These are phyloP conservation scores for Herpetospermum pedunculosum DNA, from an alignment of 306 rosid genomes.

Conservation along the genomic window DNA sequence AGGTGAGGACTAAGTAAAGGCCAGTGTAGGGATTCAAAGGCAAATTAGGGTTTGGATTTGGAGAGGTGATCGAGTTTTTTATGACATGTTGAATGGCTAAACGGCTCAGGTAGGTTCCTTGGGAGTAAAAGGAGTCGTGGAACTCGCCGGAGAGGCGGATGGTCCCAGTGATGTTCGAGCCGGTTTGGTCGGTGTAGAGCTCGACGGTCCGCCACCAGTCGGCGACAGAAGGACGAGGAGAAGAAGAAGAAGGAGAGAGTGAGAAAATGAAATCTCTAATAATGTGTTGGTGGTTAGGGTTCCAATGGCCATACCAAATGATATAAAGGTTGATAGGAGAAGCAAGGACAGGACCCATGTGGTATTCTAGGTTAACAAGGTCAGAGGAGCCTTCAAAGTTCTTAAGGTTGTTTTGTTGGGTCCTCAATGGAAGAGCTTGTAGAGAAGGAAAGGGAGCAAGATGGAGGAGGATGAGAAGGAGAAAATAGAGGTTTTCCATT, in stretches of 20 bases:
- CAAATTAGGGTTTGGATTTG: conserved; percentile 14
- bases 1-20: conserved; percentile 29
- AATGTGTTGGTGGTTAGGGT: conserved; percentile 27
- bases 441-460: conserved; percentile 5
- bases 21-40: conserved; percentile 39
- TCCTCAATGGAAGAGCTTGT: conserved; percentile 20
- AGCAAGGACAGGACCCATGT: conserved; percentile 55
- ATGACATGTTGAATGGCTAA: conserved; percentile 31
- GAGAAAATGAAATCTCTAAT: conserved; percentile 37
- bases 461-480: not conserved
- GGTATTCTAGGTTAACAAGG: conserved; percentile 37
- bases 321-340: conserved; percentile 35
- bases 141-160: conserved; percentile 28
- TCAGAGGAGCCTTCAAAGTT: conserved; percentile 46
- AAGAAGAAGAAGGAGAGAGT: conserved; percentile 21
- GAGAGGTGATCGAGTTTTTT: conserved; percentile 19
- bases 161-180: conserved; percentile 32
- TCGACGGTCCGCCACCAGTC: conserved; percentile 44
- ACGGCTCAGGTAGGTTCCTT: conserved; percentile 31
- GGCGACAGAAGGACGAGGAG: conserved; percentile 28
- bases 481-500: conserved; percentile 10
- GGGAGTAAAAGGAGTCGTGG: conserved; percentile 34
- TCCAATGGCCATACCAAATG: conserved; percentile 51
- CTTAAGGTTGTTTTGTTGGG: conserved; percentile 19
- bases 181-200: conserved; percentile 45